phyloP scores from a whole-genome alignment of 371 early-diverging fungal species.

The Lichtheimia ornata region DNA sequence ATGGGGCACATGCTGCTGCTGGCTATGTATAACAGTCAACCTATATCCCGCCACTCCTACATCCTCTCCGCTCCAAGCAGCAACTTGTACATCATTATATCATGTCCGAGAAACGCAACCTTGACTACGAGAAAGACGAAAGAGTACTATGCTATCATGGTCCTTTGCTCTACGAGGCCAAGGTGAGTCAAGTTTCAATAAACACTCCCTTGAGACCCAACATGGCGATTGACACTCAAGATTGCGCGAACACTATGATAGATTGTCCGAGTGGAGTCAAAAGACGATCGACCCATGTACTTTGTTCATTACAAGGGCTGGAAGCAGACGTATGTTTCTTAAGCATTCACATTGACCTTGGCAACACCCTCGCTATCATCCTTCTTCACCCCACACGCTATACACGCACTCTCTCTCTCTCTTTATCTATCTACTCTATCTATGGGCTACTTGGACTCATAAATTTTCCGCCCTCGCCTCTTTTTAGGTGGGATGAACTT shows the following conservation, averaged over 20 bases:
- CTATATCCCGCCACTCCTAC: no score
- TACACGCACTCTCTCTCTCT: no score
- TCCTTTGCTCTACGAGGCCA: constrained; percentile 95
- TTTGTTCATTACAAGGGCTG: constrained; percentile 97
- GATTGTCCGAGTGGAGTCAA: constrained; percentile 34
- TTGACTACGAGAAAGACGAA: constrained; percentile 62
- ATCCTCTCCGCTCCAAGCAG: no score
- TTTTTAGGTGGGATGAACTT: constrained; percentile 96
- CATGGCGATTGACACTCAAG: no score
- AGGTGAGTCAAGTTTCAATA: constrained; percentile 51
- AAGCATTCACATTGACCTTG: no score
- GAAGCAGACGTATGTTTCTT: constrained; percentile 80
- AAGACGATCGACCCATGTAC: constrained; percentile 80
- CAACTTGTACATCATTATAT: neutral
- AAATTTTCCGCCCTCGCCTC: constrained; percentile 27
- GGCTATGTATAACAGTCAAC: no score
- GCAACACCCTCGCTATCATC: no score
- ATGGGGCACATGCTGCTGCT: no score
- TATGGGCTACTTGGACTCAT: neutral
- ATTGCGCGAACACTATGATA: constrained; percentile 1
- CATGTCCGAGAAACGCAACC: constrained; percentile 13
- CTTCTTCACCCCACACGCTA: no score
- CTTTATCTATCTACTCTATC: neutral
- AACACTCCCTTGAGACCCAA: neutral
- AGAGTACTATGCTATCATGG: constrained; percentile 95